Base-by-base conservation (phyloP, 2,329 filamentous ascomycete genomes). In the Fusarium liriodendri region DNA sequence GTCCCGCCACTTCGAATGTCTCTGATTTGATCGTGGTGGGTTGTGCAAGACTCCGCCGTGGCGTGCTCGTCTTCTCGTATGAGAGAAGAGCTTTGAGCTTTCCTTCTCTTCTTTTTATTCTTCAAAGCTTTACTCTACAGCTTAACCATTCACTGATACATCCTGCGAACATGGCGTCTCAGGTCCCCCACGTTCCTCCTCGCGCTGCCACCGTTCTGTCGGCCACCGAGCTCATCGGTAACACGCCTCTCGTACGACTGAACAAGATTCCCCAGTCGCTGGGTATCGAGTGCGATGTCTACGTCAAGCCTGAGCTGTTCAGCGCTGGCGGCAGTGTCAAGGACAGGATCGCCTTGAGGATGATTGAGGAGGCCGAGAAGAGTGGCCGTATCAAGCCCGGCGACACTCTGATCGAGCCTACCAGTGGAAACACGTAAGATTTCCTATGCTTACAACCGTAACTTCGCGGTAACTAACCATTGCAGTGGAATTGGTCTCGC, bases 291-390 rank as follows among this genome's bases (percentile, higher is more conserved):
- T 94, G 94, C 64, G 92, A 94, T 54, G 92, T 98, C 42, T 97
- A 95, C 82, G 95, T 92, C 72, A 98, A 98, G 84, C 89, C 95
- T 70, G 95, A 98, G 84, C 91, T 95, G 70, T 97, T 97, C 89
- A 97, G 97, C 84, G 94, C 95, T 8, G 95, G 95, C 68, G 95
- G 95, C 72, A 96, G 93, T 80, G 94, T 97, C 80, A 98, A 98
- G 84, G 95, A 98, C 84, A 89, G 95, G 68, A 98, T 98, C 82
- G 96, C 96, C 27, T 86, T 98, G 81, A 93, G 96, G 80, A 98
- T 98, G 96, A 93, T 98, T 72, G 95, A 98, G 84, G 93, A 95
- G 82, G 96, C 96, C n/a, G 96, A 98, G 87, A 91, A 90, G 80
- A 92, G 89, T 59, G 97, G 96, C 47, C 91, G 95, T 75, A 98